Percentiles rank a stretch among this genome's conserved stretches.
phyloP scores from a whole-genome alignment of 2,329 filamentous ascomycete species.

The Ascochyta clinopodiicola region DNA sequence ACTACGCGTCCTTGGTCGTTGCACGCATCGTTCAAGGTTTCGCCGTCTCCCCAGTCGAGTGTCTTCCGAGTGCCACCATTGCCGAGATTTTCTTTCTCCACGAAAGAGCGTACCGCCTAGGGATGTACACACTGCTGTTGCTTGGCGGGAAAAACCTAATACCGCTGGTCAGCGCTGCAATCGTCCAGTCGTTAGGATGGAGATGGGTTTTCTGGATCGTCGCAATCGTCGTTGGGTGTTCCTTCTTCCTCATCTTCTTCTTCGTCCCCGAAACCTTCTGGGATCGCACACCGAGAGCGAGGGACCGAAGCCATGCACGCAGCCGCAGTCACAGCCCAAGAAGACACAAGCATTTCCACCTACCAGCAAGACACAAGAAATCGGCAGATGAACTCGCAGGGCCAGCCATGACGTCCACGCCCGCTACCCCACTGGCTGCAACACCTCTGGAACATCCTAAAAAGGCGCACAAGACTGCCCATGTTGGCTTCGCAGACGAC shows the following conservation, averaged over 20 bases:
- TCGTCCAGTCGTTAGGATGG: constrained; percentile 82
- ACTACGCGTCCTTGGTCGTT: constrained; percentile 77
- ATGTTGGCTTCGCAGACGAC: constrained; percentile 63
- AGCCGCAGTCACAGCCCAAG: constrained; percentile 36
- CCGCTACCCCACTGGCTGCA: constrained; percentile 4
- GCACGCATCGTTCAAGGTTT: constrained; percentile 88
- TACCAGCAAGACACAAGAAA: constrained; percentile 32
- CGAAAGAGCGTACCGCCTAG: constrained; percentile 89
- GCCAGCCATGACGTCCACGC: constrained; percentile 2
- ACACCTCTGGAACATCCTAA: constrained; percentile 14
- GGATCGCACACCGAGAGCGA: constrained; percentile 76
- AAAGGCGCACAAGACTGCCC: constrained; percentile 19
- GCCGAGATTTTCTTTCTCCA: constrained; percentile 97
- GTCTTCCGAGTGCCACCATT: constrained; percentile 89
- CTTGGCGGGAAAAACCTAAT: constrained; percentile 91
- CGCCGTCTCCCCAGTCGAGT: constrained; percentile 88
- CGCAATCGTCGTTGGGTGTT: constrained; percentile 77
- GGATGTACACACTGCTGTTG: constrained; percentile 88
- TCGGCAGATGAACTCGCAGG: constrained; percentile 13
- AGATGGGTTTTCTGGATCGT: constrained; percentile 93
- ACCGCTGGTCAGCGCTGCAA: constrained; percentile 82
- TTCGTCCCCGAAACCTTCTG: constrained; percentile 97
- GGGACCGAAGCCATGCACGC: constrained; percentile 46
- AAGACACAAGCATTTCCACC: constrained; percentile 39
- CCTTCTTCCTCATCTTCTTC: constrained; percentile 76